phyloP scores from a whole-genome alignment of 805 yeast genomes.

The Wickerhamiella nectarea region DNA sequence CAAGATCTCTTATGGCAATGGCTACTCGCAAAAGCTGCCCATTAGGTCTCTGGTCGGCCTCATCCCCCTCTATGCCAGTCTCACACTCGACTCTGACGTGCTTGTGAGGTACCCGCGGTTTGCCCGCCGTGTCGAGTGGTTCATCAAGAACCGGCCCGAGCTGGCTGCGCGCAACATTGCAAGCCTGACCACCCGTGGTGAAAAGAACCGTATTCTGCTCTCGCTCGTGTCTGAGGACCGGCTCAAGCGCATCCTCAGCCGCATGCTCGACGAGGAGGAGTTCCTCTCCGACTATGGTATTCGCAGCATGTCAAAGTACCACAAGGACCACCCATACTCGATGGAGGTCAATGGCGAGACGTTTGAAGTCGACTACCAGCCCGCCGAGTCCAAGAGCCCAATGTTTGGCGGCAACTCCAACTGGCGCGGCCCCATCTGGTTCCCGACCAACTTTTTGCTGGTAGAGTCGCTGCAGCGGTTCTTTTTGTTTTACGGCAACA shows the following conservation, averaged over 20 bases:
- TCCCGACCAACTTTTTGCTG: constrained; percentile 75
- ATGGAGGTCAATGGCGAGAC: constrained; percentile 70
- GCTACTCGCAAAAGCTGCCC: constrained; percentile 52
- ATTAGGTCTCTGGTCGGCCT: constrained; percentile 83
- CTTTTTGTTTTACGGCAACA: constrained; percentile 77
- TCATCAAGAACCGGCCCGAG: constrained; percentile 51
- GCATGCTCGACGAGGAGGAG: constrained; percentile 77
- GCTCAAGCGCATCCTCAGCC: constrained; percentile 54
- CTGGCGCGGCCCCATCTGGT: constrained; percentile 98
- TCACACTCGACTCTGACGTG: constrained; percentile 76
- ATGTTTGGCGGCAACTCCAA: constrained; percentile 94
- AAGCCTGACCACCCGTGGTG: constrained; percentile 57
- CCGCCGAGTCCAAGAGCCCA: constrained; percentile 57
- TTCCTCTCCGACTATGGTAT: constrained; percentile 76
- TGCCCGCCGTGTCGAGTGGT: constrained; percentile 74
- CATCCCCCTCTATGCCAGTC: constrained; percentile 78
- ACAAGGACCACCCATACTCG: constrained; percentile 67
- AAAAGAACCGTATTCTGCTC: constrained; percentile 65
- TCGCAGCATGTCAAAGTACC: constrained; percentile 76
- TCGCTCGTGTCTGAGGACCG: constrained; percentile 75
- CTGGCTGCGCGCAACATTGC: constrained; percentile 76
- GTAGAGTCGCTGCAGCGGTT: constrained; percentile 81
- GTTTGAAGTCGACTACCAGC: constrained; percentile 29
- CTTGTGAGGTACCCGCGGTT: constrained; percentile 68
- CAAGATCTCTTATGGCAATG: constrained; percentile 71